Conservation (phyloP, 108 stramenopile genomes). For the Aureococcus anophagefferens region DNA sequence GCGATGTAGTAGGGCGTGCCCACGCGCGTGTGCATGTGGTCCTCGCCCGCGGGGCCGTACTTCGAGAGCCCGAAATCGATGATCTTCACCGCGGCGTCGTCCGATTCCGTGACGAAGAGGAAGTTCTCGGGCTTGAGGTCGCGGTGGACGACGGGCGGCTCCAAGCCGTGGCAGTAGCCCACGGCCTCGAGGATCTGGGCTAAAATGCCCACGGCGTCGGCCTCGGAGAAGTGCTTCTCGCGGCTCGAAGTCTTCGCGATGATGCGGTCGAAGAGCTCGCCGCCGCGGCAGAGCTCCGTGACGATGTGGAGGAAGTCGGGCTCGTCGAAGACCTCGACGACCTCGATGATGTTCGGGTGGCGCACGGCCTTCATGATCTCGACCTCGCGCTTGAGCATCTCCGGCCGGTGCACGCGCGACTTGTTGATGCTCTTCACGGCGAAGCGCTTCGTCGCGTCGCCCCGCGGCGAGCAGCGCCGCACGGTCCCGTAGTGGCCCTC, state of each 20-base stretch:
- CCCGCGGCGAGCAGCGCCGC: too few species aligned
- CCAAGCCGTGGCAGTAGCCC: conserved; percentile 82
- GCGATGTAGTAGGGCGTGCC: conserved; percentile 91
- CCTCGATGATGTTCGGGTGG: conserved; percentile 23
- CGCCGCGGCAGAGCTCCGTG: conserved; percentile 80
- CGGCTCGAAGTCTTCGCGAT: conserved; percentile 76
- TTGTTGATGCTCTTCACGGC: neutral
- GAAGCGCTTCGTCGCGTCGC: neutral
- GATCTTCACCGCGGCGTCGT: conserved; percentile 79
- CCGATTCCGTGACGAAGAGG: conserved; percentile 64
- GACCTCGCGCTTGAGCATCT: neutral
- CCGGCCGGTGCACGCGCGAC: too few species aligned
- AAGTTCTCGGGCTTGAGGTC: conserved; percentile 98
- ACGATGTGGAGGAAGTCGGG: conserved; percentile 54
- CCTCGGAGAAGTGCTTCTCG: conserved; percentile 85
- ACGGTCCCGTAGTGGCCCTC: too few species aligned
- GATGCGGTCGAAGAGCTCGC: conserved; percentile 67
- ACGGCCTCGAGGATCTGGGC: conserved; percentile 80
- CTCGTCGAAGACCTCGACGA: conserved; percentile 34
- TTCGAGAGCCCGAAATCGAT: conserved; percentile 96
- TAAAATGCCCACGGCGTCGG: conserved; percentile 73
- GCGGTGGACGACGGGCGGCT: conserved; percentile 85
- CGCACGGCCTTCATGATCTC: neutral
- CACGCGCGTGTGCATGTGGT: conserved; percentile 79
- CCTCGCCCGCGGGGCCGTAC: conserved; percentile 65